Evolutionary conservation across 2,329 filamentous ascomycete species (phyloP), one percentile per base, ranked within the genome.

Genomic region (Harringtonia lauricola): DNA sequence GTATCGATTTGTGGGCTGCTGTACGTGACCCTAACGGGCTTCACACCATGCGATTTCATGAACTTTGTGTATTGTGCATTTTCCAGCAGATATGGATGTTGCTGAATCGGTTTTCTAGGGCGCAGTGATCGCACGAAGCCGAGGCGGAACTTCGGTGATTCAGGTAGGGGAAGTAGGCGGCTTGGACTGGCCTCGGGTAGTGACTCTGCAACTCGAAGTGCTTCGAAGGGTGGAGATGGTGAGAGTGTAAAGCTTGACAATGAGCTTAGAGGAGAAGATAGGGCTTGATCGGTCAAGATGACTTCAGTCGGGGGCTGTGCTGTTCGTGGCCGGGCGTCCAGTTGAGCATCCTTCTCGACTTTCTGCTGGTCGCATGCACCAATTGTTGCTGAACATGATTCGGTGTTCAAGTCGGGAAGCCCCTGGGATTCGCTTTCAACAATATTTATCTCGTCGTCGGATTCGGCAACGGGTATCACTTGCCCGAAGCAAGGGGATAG

Each of bases 101-200:
- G 64, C 53, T 79, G 75, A 8, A 79, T 79, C 1, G 74, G 74
- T 47, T 78, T 79, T 18, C 75, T 67, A 1, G 73, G 72, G 8
- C 75, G 66, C n/a, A 79, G 59, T 4, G 70, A 74, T 29, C 74
- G 66, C 47, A 67, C 64, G 37, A 64, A 58, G 13, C 59, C 60
- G 24, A 51, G 44, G 1, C 45, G 47, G 29, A 52, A 49, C 2
- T 26, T 14, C 2, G 55, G 52, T 2, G 49, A 47, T 14, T 47
- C 46, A 10, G 48, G 44, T 1, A 45, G 34, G 2, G 42, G 12
- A 14, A 42, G 47, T 13, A 45, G 37, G 29, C 17, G 36, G 26
- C 30, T 36, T 15, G 41, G 38, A 15, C 22, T 39, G 9, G 18
- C 21, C 8, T 28, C 21, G 18, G 12, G 29, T 7, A 10, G 22